Conservation (phyloP, 305 asterid species). For the Fraxinus xanthoxyloides region DNA sequence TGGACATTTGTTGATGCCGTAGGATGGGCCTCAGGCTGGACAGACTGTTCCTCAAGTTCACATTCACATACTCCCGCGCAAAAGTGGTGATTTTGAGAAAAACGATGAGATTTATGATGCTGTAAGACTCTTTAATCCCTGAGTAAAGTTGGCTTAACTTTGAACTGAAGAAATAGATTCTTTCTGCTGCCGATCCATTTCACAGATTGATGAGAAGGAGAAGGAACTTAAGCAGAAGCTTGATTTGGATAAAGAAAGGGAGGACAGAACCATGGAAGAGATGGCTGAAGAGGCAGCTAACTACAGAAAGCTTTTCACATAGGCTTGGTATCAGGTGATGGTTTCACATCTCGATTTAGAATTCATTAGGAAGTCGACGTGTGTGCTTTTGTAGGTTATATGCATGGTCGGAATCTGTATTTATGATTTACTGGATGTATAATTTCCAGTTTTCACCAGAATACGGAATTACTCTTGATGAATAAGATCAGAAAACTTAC, state of each 20-base stretch:
- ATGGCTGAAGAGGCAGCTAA: constrained; percentile 83
- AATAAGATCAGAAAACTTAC: background rate
- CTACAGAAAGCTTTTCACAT: constrained; percentile 68
- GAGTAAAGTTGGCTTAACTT: background rate
- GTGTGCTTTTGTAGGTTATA: no score
- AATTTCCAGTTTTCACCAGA: background rate
- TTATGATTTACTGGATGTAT: background rate
- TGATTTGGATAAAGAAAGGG: constrained; percentile 86
- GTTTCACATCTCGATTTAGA: background rate
- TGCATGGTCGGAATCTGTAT: background rate
- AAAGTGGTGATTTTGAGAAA: constrained; percentile 73
- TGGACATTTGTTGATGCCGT: constrained; percentile 18
- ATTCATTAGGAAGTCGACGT: background rate
- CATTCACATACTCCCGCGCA: constrained; percentile 88
- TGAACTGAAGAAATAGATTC: background rate
- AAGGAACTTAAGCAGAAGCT: constrained; percentile 80
- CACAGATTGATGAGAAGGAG: constrained; percentile 82
- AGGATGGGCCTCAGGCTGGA: constrained; percentile 98
- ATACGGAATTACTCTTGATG: background rate
- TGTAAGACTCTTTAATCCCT: constrained; percentile 43
- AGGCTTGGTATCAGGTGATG: constrained; percentile 5
- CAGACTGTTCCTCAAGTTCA: constrained; percentile 94
- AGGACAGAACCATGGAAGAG: constrained; percentile 80
- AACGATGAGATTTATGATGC: constrained; percentile 94
- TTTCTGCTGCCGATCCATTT: constrained; percentile 13